Evolutionary conservation across 139 green algal species (phyloP), one percentile per base, ranked within the genome.

Genomic region (Closterium sp.): DNA sequence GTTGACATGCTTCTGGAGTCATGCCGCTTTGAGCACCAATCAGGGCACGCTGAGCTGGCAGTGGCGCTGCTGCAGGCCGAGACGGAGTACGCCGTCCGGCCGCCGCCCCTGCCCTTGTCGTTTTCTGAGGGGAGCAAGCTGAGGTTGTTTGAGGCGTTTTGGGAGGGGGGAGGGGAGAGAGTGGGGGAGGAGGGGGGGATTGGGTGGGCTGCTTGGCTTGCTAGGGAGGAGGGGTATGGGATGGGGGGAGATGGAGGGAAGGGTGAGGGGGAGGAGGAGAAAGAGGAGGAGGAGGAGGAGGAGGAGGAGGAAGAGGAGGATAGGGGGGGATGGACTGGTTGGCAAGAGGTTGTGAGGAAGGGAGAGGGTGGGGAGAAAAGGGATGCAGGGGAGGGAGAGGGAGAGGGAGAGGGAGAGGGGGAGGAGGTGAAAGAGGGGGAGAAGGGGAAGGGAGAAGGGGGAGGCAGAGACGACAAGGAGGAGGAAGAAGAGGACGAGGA

Each of bases 71-170:
- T 93, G 84, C 96, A 96, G 87, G 96, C 95, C 9, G 64, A 95
- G 84, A 86, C 97, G 35, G 97, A 98, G 93, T 98, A 95, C 89
- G 95, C 96, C 86, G 95, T 94, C 84, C 97, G 96, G 84, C 36
- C 92, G 6, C 95, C 95, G 9, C 91, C 84, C n/a, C 32, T 94
- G 8, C 43, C 38, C 23, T 32, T 88, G 36, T 76, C 43, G 32
- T 76, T 76, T 76, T 76, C 55, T 76, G 91, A 94, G 87, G 35
- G 87, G 55, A 91, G 34, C 84, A 91, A 96, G 93, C 87, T 95
- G 93, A 88, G 92, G n/a, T 86, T 95, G 85, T 98, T 98, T 89
- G 86, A 95, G 34, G 95, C 92, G 25, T 98, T 94, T 66, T 98
- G 96, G 96, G 91, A 94, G 30, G 90, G 90, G n/a, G 94, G 90